Conservation (phyloP, 371 early-diverging fungal species). For the Sporodiniella umbellata region DNA sequence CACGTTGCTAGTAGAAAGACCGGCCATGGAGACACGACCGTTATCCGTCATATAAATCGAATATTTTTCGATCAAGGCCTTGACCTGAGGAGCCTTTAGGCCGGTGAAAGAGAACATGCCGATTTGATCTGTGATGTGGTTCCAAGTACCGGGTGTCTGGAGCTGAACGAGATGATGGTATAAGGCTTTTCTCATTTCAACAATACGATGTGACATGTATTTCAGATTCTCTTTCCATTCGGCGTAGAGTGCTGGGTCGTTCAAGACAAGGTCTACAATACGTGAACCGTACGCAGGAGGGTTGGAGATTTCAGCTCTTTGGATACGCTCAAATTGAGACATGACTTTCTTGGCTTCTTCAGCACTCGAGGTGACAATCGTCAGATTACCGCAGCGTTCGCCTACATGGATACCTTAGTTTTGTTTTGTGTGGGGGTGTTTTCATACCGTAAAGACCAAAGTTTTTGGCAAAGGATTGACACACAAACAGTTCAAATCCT, state of each 20-base stretch:
- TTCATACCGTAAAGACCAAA: constrained; percentile 95
- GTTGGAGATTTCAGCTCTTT: constrained; percentile 85
- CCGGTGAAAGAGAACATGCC: constrained; percentile 98
- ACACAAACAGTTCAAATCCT: constrained; percentile 86
- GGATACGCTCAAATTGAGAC: constrained; percentile 82
- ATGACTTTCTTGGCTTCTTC: constrained; percentile 55
- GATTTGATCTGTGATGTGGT: constrained; percentile 92
- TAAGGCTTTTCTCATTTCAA: constrained; percentile 76
- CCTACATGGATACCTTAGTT: no score
- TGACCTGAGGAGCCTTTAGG: constrained; percentile 67
- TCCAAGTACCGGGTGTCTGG: constrained; percentile 91
- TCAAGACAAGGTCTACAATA: constrained; percentile 82
- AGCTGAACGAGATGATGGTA: constrained; percentile 60
- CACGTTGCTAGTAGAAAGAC: constrained; percentile 82
- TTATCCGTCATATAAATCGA: constrained; percentile 93
- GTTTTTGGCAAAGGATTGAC: constrained; percentile 95
- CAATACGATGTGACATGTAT: constrained; percentile 89
- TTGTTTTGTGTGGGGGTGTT: neutral
- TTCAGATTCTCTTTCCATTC: constrained; percentile 84
- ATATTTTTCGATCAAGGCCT: constrained; percentile 75
- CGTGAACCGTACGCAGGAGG: constrained; percentile 90
- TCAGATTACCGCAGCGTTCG: constrained; percentile 88
- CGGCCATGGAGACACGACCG: constrained; percentile 95
- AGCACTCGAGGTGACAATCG: constrained; percentile 62
- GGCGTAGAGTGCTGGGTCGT: constrained; percentile 67